Percentiles rank a stretch among this genome's conserved stretches.
phyloP scores from a whole-genome alignment of 441 rosid genomes.

The Isatis lusitanica region DNA sequence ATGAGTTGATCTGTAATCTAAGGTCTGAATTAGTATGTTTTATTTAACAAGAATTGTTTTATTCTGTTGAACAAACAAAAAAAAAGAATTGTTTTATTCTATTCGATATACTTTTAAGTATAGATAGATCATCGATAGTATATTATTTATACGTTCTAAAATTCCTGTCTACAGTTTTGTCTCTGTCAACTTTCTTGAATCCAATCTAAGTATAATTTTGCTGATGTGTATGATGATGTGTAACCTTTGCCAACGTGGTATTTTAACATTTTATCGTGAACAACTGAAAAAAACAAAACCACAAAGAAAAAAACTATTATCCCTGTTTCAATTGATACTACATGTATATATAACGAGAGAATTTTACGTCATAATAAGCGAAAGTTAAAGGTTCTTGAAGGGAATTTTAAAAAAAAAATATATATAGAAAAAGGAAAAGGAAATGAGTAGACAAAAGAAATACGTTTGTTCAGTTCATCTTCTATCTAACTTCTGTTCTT shows the following conservation, averaged over 20 bases:
- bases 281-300: background rate
- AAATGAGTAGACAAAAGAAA: constrained; percentile 20
- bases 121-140: background rate
- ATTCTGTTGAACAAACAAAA: too few species aligned
- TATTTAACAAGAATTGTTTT: background rate
- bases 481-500: constrained; percentile 11
- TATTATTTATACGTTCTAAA: background rate
- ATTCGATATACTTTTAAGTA: background rate
- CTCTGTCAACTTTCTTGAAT: constrained; percentile 16
- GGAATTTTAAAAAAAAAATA: too few species aligned
- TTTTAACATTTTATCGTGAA: background rate
- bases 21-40: background rate
- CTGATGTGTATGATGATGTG: background rate
- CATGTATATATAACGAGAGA: background rate
- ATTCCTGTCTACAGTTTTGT: constrained; percentile 16
- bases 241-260: background rate
- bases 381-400: background rate
- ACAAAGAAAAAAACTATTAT: background rate
- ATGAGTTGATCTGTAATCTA: background rate
- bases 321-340: background rate
- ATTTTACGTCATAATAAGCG: background rate
- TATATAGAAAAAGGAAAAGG: background rate
- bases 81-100: background rate
- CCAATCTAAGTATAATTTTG: constrained; percentile 10
- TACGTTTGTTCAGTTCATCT: constrained; percentile 28